Evolutionary conservation across 2,329 filamentous ascomycete genomes (phyloP), one percentile per base, ranked within the genome.

Genomic region (Scedosporium dehoogii): DNA sequence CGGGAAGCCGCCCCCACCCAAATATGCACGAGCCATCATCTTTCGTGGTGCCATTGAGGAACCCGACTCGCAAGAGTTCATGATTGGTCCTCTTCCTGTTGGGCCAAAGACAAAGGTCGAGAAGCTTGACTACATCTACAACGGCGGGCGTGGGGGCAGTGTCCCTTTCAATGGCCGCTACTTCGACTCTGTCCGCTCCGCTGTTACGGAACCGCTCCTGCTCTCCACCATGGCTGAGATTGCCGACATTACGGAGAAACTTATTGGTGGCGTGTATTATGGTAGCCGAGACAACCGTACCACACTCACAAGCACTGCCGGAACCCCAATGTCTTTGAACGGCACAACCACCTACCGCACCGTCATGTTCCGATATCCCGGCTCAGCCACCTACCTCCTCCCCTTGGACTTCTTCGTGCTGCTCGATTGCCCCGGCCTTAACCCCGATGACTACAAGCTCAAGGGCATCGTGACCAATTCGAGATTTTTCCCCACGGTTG

Each of bases 41-140:
- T 77, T 78, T 51, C 73, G 78, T 63, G 75, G 76, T 10, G 76
- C 74, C 0, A 76, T 74, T 56, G 65, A 67, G 3, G 71, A 74
- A 12, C 78, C 78, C 1, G 73, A 76, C 29, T 76, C 75, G 4
- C 75, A 79, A 62, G 78, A 81, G 65, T 80, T 77, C 65, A 78
- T 79, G 72, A 73, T 81, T 29, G 79, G 79, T 0, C 79, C 80
- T 2, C 71, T 82, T 3, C 80, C 79, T 1, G 71, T 80, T 3
- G 69, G 68, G 6, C 60, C 66, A 21, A 65, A 72, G 18, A 78
- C 77, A 4, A 73, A 66, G 16, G 68, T 77, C 27, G 66, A 73
- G 60, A 73, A 73, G 55, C 69, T 79, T 10, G 73, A 75, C 59
- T 79, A 78, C 66, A 69, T 73, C 18, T 78, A 75, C 70, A 79